phyloP scores from a whole-genome alignment of 306 rosid genomes.

The Ormosia emarginata region DNA sequence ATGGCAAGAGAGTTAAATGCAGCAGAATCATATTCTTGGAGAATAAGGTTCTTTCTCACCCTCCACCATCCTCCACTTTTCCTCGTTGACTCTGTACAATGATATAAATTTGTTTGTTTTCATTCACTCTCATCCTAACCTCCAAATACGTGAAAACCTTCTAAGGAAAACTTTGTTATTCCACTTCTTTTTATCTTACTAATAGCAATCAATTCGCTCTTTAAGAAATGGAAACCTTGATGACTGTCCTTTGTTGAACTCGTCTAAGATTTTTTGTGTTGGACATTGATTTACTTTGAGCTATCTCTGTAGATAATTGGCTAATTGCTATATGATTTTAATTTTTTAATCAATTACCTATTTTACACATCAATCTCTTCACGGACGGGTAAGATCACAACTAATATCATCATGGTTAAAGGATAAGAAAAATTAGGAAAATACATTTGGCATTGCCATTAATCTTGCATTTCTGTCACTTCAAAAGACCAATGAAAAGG shows the following conservation, averaged over 20 bases:
- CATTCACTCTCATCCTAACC: background rate
- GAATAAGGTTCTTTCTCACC: slow-evolving; percentile 48
- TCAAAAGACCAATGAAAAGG: slow-evolving; percentile 23
- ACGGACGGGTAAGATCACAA: background rate
- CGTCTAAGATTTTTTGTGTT: background rate
- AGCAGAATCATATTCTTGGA: slow-evolving; percentile 46
- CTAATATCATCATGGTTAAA: slow-evolving; percentile 15
- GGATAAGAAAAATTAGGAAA: slow-evolving; percentile 3
- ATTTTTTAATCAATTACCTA: background rate
- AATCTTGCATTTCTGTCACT: slow-evolving; percentile 28
- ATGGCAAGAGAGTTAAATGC: slow-evolving; percentile 47
- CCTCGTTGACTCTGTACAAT: slow-evolving; percentile 50
- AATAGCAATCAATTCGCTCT: slow-evolving; percentile 22
- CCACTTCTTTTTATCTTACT: slow-evolving; percentile 19
- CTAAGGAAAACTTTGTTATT: slow-evolving; percentile 36
- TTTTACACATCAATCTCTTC: slow-evolving; percentile 7
- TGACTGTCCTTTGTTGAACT: slow-evolving; percentile 5
- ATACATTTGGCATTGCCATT: background rate
- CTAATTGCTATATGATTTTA: background rate
- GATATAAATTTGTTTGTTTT: slow-evolving; percentile 11
- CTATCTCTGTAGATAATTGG: background rate
- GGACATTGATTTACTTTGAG: background rate
- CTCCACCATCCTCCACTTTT: slow-evolving; percentile 41
- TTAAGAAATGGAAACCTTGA: slow-evolving; percentile 23
- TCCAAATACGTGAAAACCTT: slow-evolving; percentile 19